Evolutionary conservation across 768 basidiomycete genomes (phyloP), one percentile per base, ranked within the genome.

Genomic region (Melanogaster broomeanus): DNA sequence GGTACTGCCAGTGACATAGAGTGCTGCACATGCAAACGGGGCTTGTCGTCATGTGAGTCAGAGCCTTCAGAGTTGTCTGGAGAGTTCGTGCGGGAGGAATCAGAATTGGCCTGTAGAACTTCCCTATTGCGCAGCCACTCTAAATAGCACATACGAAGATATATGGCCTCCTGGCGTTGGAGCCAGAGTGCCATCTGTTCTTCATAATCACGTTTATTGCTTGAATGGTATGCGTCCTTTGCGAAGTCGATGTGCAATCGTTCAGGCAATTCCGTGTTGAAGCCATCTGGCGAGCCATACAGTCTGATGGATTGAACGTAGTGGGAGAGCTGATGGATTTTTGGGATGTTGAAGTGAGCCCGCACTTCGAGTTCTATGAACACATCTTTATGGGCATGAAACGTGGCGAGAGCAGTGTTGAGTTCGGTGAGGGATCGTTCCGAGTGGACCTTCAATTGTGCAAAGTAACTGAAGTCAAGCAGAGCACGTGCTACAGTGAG

Each of bases 181-280:
- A 79, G 61, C 72, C 72, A 75, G 1, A 43, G 24, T 1, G 70
- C 67, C 77, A 79, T 79, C 48, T 77, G 77, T 13, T 59, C 40
- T 4, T 30, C 59, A 39, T 69, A 62, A 15, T 72, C 62, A 25
- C 65, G 58, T 30, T 64, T 18, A 49, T 72, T 62, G 31, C 53
- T 61, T 35, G 64, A 51, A 45, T 61, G 39, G 56, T 62, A 57
- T 35, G 63, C 38, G 2, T 54, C 34, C 51, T 79, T 78, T 1
- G 74, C 71, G 40, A 63, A 68, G 56, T 77, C 67, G 42, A 77
- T 78, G 49, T 79, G 78, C 1, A 78, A 64, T 0, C 67, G 68
- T 56, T 77, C 73, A 0, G 68, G 50, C 0, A 46, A 25, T 53
- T 77, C 73, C 0, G 69, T 74, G 52, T 69, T 69, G 61, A 58